Evolutionary conservation across 371 early-diverging fungal species (phyloP).

Genomic region (Globomyces sp.): DNA sequence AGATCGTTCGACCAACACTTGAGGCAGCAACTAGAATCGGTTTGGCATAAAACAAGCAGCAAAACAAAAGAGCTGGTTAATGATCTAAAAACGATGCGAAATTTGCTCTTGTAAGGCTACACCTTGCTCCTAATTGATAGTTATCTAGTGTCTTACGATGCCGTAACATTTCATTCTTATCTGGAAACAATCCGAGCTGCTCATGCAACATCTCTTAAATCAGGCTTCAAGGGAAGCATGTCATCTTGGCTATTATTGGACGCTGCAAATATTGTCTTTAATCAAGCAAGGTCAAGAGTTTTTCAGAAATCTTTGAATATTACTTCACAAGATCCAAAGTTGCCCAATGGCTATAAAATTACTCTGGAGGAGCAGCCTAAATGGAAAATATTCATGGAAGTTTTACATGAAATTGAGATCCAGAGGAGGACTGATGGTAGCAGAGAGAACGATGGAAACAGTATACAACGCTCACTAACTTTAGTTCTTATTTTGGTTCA

Average conservation of each 20-base stretch:
- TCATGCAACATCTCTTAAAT: constrained; percentile 42
- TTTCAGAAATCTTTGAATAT: constrained; percentile 39
- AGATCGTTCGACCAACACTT: constrained; percentile 76
- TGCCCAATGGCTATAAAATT: constrained; percentile 65
- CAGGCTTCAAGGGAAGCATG: constrained; percentile 24
- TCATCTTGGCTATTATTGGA: constrained; percentile 81
- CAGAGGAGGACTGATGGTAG: constrained; percentile 34
- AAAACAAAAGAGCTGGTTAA: constrained; percentile 73
- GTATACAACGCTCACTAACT: neutral
- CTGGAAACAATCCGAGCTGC: constrained; percentile 73
- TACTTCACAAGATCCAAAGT: constrained; percentile 19
- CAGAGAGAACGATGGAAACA: neutral
- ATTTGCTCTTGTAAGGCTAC: constrained; percentile 55
- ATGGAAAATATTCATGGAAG: constrained; percentile 70
- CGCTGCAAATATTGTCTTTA: constrained; percentile 74
- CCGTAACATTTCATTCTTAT: constrained; percentile 81
- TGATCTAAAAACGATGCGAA: constrained; percentile 73
- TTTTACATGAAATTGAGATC: constrained; percentile 73
- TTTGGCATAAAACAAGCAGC: constrained; percentile 81
- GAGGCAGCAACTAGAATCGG: constrained; percentile 72
- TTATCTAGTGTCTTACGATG: constrained; percentile 80
- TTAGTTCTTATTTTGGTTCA: constrained; percentile 69
- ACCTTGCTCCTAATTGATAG: constrained; percentile 6
- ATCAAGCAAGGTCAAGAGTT: constrained; percentile 62
- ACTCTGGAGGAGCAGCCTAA: constrained; percentile 90